Percentiles rank a stretch among this genome's conserved stretches.
Conservation (phyloP, 345 rosid genomes). For the Cardiospermum halicacabum region DNA sequence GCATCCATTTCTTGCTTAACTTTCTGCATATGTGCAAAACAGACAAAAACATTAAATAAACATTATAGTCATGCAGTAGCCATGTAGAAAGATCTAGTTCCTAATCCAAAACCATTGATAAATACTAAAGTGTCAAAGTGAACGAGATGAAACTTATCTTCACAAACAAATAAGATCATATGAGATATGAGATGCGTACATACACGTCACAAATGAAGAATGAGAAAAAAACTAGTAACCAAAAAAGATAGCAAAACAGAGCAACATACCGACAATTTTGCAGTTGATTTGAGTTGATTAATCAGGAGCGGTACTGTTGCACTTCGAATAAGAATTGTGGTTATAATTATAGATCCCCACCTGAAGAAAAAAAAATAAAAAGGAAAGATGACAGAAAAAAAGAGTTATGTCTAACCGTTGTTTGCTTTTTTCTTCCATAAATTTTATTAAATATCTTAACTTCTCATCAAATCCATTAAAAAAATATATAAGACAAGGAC, state of each 20-base stretch:
- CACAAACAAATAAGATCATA: neutral
- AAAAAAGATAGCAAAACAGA: slow-evolving; percentile 1
- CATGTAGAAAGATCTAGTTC: neutral
- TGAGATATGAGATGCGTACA: neutral
- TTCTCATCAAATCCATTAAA: too few species aligned
- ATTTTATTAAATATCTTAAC: too few species aligned
- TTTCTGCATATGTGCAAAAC: slow-evolving; percentile 65
- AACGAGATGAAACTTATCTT: neutral
- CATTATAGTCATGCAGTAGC: neutral
- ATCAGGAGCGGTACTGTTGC: slow-evolving; percentile 62
- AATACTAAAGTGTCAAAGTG: neutral
- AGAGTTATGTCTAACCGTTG: neutral
- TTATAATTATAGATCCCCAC: slow-evolving; percentile 80
- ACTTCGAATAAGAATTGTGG: slow-evolving; percentile 70
- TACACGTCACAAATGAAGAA: neutral
- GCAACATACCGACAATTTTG: slow-evolving; percentile 60
- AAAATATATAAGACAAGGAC: too few species aligned
- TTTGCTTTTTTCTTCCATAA: neutral
- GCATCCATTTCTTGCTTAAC: slow-evolving; percentile 50
- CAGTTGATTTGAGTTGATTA: slow-evolving; percentile 67
- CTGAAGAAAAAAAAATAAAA: slow-evolving; percentile 26
- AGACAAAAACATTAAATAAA: slow-evolving; percentile 19
- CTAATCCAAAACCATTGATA: neutral
- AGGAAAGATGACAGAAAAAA: neutral
- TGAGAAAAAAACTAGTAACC: slow-evolving; percentile 1